Conservation (phyloP, 176 grass and related monocot species). For the Carex myosuroides region DNA sequence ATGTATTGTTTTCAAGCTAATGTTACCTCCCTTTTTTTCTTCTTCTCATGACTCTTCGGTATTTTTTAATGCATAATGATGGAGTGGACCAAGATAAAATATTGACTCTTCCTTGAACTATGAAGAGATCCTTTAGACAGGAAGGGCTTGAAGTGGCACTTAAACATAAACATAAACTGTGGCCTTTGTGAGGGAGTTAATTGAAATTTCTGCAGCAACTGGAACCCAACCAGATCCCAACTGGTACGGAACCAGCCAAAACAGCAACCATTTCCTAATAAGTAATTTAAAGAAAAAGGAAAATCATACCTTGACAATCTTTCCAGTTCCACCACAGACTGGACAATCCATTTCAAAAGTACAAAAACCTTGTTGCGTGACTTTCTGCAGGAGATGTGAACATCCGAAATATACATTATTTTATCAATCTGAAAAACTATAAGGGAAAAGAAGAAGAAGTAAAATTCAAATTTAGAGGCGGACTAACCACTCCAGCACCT, state of each 20-base stretch:
- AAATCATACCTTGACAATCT: slow-evolving; percentile 61
- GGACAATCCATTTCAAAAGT: slow-evolving; percentile 52
- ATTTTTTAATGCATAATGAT: neutral
- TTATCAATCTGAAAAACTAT: slow-evolving; percentile 6
- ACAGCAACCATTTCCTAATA: neutral
- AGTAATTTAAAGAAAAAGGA: neutral
- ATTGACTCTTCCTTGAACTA: neutral
- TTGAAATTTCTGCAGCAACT: neutral
- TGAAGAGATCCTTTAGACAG: neutral
- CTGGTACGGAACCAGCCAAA: neutral
- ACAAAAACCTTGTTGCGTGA: slow-evolving; percentile 48
- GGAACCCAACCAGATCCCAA: neutral
- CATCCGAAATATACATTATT: neutral
- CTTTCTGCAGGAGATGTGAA: slow-evolving; percentile 34
- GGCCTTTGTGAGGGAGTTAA: neutral
- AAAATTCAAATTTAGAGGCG: neutral
- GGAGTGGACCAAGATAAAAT: neutral
- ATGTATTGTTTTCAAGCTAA: neutral
- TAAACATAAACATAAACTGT: neutral
- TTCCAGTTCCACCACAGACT: slow-evolving; percentile 55
- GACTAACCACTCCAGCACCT: slow-evolving; percentile 77
- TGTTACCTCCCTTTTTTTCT: neutral
- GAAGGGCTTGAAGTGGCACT: neutral
- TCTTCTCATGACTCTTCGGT: neutral
- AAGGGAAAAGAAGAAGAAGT: neutral